These are phyloP conservation scores for Moelleriella libera DNA, from an alignment of 2,329 filamentous ascomycete genomes.

Conservation along the genomic window DNA sequence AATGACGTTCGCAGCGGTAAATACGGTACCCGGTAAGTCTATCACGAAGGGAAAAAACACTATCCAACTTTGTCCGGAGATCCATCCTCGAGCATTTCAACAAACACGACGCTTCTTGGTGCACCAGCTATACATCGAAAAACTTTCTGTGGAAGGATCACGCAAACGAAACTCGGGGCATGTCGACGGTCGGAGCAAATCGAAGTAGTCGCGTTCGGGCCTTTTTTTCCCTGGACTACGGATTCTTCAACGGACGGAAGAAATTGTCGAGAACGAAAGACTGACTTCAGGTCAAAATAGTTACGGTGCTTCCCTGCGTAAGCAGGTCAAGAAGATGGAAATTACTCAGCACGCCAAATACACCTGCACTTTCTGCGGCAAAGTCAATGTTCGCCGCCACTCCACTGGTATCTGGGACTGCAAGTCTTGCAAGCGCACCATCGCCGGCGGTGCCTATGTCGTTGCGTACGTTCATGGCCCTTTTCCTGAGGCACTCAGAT, in stretches of 20 bases:
- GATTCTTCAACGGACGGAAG: not conserved
- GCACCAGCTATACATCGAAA: too few relatives aligned
- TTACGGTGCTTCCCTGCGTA: conserved; percentile 98
- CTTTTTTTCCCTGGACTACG: not conserved
- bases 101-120: too few relatives aligned
- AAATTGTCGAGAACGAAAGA: not conserved
- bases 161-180: not conserved
- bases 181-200: too few relatives aligned
- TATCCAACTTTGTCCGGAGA: too few relatives aligned
- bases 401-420: conserved; percentile 96
- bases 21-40: conserved; percentile 84
- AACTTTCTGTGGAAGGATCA: not conserved
- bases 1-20: conserved; percentile 42
- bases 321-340: conserved; percentile 98
- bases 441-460: conserved; percentile 66
- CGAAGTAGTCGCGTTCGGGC: not conserved
- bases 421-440: conserved; percentile 84
- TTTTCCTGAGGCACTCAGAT: too few relatives aligned
- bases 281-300: conserved; percentile 25
- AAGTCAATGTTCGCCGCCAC: conserved; percentile 83
- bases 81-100: too few relatives aligned
- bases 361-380: conserved; percentile 97
- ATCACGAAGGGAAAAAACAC: too few relatives aligned
- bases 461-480: conserved; percentile 64
- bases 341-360: conserved; percentile 97